phyloP scores from a whole-genome alignment of 2,329 filamentous ascomycete species.

The Pseudogymnoascus verrucosus region DNA sequence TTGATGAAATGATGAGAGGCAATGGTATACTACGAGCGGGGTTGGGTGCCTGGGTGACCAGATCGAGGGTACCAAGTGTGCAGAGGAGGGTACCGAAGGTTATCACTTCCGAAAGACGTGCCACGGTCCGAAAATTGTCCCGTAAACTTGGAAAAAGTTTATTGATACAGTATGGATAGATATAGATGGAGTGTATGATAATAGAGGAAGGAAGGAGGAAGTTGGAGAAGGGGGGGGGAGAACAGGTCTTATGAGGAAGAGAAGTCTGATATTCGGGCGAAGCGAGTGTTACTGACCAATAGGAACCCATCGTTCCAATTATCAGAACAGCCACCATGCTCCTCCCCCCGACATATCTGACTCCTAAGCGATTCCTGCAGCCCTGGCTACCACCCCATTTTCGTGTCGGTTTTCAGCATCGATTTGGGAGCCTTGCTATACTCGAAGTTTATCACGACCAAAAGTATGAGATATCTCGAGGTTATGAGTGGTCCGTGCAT shows the following conservation, averaged over 20 bases:
- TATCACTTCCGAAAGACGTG: constrained; percentile 21
- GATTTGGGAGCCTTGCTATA: background rate
- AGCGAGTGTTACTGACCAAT: background rate
- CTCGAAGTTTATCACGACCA: constrained; percentile 1
- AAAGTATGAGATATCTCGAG: constrained; percentile 1
- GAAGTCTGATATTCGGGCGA: constrained; percentile 6
- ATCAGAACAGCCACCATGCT: background rate
- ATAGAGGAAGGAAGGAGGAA: constrained; percentile 24
- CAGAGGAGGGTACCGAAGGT: constrained; percentile 9
- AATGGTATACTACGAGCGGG: constrained; percentile 1
- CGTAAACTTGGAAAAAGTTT: constrained; percentile 21
- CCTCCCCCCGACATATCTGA: background rate
- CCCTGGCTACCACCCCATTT: background rate
- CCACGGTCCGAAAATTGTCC: constrained; percentile 16
- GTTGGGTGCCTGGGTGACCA: constrained; percentile 19
- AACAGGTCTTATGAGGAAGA: constrained; percentile 17
- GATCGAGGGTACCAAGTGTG: constrained; percentile 27
- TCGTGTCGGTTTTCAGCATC: background rate
- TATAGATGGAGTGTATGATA: constrained; percentile 14
- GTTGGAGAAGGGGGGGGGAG: constrained; percentile 22
- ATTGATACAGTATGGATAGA: constrained; percentile 15
- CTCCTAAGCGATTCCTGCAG: constrained; percentile 5
- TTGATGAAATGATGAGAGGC: background rate
- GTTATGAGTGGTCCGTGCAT: constrained; percentile 7
- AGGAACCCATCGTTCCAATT: background rate